Evolutionary conservation across 2,329 filamentous ascomycete species (phyloP), one percentile per base, ranked within the genome.

Genomic region (Penicillium sp.): DNA sequence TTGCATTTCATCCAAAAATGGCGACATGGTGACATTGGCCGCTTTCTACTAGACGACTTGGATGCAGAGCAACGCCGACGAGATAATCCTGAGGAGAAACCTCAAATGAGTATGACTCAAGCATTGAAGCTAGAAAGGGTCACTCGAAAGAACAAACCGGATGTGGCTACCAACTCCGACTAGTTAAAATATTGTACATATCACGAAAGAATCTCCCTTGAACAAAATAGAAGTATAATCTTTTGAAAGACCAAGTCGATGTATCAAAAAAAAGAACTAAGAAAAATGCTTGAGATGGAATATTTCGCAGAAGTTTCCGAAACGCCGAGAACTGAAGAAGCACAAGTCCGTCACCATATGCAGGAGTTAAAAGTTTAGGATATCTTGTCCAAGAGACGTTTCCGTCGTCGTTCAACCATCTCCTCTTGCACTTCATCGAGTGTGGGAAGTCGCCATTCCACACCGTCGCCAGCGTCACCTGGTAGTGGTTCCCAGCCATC

Each of bases 391-490:
- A 99, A 77, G 58, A 99, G 77, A 72, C 88, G 91, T 74, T 87
- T 84, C 71, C 91, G 86, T 75, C 92, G 84, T 75, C 93, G 83
- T 62, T 97, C 92, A 51, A 99, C 83, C 64, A 99, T 77, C 75
- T 97, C 94, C 69, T 92, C 86, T 75, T 97, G 91, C n/a, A 97
- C 93, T 71, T 97, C 91, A 18, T 96, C 91, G 52, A 91, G 76
- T 5, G 89, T 92, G 8, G 94, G 94, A 66, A 97, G 74, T 59
- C 84, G 85, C 93, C 93, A 97, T 43, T 80, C 83, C 33, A 87
- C 79, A 0, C 93, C 93, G 71, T 96, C 92, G 1, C 92, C 92
- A 3, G 80, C 79, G 75, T 97, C 92, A 0, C 93, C 94, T 0
- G 94, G 94, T 64, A 99, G 76, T 33, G 91, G 82, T 66, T 94